These are phyloP conservation scores for Chalciporus sphaerocephalus DNA, from an alignment of 768 basidiomycete species.

Conservation along the genomic window DNA sequence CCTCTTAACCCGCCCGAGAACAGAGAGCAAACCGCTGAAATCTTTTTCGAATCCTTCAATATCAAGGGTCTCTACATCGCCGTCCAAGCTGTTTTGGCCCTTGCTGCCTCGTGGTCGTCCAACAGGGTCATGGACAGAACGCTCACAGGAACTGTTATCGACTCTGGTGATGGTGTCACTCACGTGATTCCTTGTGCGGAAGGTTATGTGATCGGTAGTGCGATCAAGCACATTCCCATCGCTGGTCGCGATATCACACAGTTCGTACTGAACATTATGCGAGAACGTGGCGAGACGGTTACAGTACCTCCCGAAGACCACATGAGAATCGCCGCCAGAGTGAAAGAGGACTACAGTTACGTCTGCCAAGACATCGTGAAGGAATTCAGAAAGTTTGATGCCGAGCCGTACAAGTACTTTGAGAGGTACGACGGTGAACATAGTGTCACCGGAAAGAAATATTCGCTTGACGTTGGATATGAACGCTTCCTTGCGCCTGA, in stretches of 20 bases:
- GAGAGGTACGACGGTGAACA: slow-evolving; percentile 92
- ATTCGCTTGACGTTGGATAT: slow-evolving; percentile 90
- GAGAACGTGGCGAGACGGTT: slow-evolving; percentile 90
- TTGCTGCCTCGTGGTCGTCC: slow-evolving; percentile 96
- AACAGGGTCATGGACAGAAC: slow-evolving; percentile 86
- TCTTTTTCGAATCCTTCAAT: slow-evolving; percentile 99
- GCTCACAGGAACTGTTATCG: slow-evolving; percentile 95
- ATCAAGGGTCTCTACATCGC: slow-evolving; percentile 98
- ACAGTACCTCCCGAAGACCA: slow-evolving; percentile 96
- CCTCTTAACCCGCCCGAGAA: slow-evolving; percentile 98
- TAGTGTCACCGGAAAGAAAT: slow-evolving; percentile 93
- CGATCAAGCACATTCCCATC: slow-evolving; percentile 98
- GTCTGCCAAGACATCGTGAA: slow-evolving; percentile 98
- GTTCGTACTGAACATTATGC: slow-evolving; percentile 92
- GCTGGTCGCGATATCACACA: slow-evolving; percentile 96
- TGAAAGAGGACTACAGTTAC: slow-evolving; percentile 98
- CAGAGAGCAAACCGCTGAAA: slow-evolving; percentile 97
- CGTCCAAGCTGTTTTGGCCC: slow-evolving; percentile 96
- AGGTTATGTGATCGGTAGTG: slow-evolving; percentile 97
- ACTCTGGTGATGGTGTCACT: slow-evolving; percentile 98
- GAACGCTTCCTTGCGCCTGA: slow-evolving; percentile 99
- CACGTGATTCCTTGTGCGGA: slow-evolving; percentile 96
- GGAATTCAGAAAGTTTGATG: slow-evolving; percentile 97
- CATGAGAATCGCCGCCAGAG: slow-evolving; percentile 81
- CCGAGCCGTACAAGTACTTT: slow-evolving; percentile 93